These are phyloP conservation scores for Clonostachys rosea DNA, from an alignment of 2,329 filamentous ascomycete species.

Conservation along the genomic window DNA sequence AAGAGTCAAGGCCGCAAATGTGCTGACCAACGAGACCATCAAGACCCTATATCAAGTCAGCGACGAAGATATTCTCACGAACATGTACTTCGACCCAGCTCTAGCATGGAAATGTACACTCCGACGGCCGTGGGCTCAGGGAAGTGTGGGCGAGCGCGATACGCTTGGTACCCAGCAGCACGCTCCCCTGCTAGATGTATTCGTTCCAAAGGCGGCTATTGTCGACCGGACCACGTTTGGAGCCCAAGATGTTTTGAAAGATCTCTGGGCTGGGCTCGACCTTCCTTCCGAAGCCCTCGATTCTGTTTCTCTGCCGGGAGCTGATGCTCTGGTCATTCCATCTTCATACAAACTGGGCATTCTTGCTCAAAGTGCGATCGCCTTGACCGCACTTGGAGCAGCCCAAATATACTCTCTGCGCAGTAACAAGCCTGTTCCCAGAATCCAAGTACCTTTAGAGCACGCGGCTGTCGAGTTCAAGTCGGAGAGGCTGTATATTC, in stretches of 20 bases:
- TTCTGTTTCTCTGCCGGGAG: constrained; percentile 8
- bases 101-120: constrained; percentile 39
- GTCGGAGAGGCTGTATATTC: constrained; percentile 41
- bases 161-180: constrained; percentile 31
- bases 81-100: constrained; percentile 34
- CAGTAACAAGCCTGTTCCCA: constrained; percentile 17
- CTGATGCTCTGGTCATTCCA: constrained; percentile 19
- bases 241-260: constrained; percentile 5
- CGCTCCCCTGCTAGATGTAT: constrained; percentile 20
- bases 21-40: constrained; percentile 27
- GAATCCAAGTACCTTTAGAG: constrained; percentile 32
- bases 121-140: constrained; percentile 23
- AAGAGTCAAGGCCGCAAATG: constrained; percentile 23
- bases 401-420: constrained; percentile 34
- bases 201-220: constrained; percentile 4
- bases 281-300: constrained; percentile 5
- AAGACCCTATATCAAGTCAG: constrained; percentile 19
- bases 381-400: constrained; percentile 42
- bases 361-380: constrained; percentile 47
- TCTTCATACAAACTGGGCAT: constrained; percentile 51
- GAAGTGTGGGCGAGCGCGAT: constrained; percentile 27
- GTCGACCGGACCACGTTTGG: neutral
- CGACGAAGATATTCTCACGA: constrained; percentile 19
- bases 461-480: constrained; percentile 48
- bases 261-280: constrained; percentile 3